Evolutionary conservation across 345 rosid genomes (phyloP).

Genomic region (Zanthoxylum bungeanum): DNA sequence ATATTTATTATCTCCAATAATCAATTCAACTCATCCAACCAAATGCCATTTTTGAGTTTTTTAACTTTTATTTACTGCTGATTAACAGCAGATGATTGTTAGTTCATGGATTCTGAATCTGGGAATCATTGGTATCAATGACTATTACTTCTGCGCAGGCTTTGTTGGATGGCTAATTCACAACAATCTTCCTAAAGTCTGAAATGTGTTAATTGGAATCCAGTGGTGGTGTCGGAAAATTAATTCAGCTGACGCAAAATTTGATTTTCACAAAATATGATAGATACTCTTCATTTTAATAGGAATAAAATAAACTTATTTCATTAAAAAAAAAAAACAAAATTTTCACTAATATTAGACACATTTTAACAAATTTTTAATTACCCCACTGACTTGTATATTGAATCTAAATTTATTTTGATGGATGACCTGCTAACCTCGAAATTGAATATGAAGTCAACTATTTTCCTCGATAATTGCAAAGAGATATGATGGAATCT

Average conservation of each 20-base stretch:
- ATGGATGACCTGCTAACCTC: background rate
- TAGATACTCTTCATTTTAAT: too few species aligned
- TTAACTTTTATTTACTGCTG: background rate
- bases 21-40: background rate
- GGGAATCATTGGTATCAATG: slow-evolving; percentile 52
- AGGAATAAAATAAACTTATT: too few species aligned
- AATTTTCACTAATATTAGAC: too few species aligned
- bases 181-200: slow-evolving; percentile 36
- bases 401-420: too few species aligned
- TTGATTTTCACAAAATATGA: too few species aligned
- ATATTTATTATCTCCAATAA: too few species aligned
- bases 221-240: too few species aligned
- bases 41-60: background rate
- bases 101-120: slow-evolving; percentile 55
- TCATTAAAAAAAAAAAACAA: too few species aligned
- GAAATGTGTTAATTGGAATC: slow-evolving; percentile 43
- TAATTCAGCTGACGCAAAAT: too few species aligned
- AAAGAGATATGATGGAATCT: background rate
- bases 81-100: slow-evolving; percentile 35
- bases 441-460: background rate
- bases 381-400: too few species aligned
- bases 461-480: background rate
- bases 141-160: slow-evolving; percentile 47
- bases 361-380: too few species aligned
- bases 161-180: slow-evolving; percentile 49